Evolutionary conservation across 108 stramenopile genomes (phyloP), one percentile per base, ranked within the genome.

Genomic region (Asterionellopsis glacialis): DNA sequence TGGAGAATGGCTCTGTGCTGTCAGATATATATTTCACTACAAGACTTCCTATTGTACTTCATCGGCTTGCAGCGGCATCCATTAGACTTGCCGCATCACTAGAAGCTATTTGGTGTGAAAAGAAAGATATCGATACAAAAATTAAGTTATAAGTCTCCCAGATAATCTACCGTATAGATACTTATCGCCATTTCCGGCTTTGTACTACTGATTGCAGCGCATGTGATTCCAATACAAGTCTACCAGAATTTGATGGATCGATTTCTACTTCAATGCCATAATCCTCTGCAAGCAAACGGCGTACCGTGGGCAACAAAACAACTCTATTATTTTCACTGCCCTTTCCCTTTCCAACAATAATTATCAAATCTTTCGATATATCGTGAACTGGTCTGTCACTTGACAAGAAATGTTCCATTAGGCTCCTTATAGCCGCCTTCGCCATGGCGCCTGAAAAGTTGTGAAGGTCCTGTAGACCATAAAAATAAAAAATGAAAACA

Each of bases 261-360:
- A 79, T 58, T 14, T 40, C 22, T 15, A 65, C 70, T 12, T 61
- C 40, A 18, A 87, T 41, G 18, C 67, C 69, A 59, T 77, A 79
- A 28, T 87, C 81, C 5, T 71, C 62, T 6, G 11, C 24, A 12
- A 84, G 63, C 0, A 88, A 41, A 9, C 67, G 14, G 19, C 57
- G 25, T 1, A 78, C 59, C 1, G 73, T 68, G 11, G 82, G 83
- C n/a, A 25, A n/a, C 4, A 57, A 42, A 48, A 48, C 21, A 21
- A 26, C 15, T 33, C 7, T 7, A 23, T 63, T 64, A 21, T 74
- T 62, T 43, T 72, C 58, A 44, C 71, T 75, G 14, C 67, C 74
- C 42, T 68, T 76, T 3, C 87, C 87, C 60, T 85, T 82, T 12
- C 87, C 87, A 40, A 81, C 77, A 18, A 88, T 76, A 11, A 88